phyloP scores from a whole-genome alignment of 2,329 filamentous ascomycete genomes.

The Sclerotinia glacialis region DNA sequence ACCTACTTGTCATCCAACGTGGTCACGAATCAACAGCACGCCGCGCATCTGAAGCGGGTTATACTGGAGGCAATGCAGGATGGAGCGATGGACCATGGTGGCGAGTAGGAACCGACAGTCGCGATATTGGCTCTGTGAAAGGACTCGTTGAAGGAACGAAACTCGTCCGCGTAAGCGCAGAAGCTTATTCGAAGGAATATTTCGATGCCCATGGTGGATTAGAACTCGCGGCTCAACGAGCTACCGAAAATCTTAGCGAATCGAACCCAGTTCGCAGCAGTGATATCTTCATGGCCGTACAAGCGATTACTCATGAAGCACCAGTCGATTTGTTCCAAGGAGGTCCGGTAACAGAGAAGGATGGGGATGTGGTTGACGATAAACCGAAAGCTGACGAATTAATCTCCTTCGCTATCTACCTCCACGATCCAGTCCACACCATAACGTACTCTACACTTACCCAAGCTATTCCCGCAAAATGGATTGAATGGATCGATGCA shows the following conservation, averaged over 20 bases:
- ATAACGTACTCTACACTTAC: constrained; percentile 83
- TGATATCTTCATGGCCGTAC: constrained; percentile 93
- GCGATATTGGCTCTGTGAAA: constrained; percentile 75
- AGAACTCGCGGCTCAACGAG: constrained; percentile 74
- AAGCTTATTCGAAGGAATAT: constrained; percentile 83
- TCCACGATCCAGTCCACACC: constrained; percentile 85
- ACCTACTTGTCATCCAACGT: constrained; percentile 89
- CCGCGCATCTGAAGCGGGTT: constrained; percentile 59
- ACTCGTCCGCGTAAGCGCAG: constrained; percentile 82
- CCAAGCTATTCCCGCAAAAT: constrained; percentile 78
- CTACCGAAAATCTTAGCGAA: constrained; percentile 75
- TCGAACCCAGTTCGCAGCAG: constrained; percentile 87
- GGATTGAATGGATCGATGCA: constrained; percentile 89
- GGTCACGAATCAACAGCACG: constrained; percentile 79
- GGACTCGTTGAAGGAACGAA: constrained; percentile 86
- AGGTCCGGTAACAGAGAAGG: constrained; percentile 54
- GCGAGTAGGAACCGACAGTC: constrained; percentile 66
- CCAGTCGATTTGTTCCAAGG: constrained; percentile 68
- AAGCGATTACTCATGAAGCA: constrained; percentile 69
- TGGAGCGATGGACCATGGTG: constrained; percentile 98
- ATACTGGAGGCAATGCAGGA: constrained; percentile 56
- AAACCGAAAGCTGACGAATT: constrained; percentile 55
- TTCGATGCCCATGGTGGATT: constrained; percentile 75
- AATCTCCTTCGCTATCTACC: constrained; percentile 72
- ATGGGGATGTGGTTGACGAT: constrained; percentile 51